phyloP scores from a whole-genome alignment of 441 rosid genomes.

The Euphorbia celastroides region DNA sequence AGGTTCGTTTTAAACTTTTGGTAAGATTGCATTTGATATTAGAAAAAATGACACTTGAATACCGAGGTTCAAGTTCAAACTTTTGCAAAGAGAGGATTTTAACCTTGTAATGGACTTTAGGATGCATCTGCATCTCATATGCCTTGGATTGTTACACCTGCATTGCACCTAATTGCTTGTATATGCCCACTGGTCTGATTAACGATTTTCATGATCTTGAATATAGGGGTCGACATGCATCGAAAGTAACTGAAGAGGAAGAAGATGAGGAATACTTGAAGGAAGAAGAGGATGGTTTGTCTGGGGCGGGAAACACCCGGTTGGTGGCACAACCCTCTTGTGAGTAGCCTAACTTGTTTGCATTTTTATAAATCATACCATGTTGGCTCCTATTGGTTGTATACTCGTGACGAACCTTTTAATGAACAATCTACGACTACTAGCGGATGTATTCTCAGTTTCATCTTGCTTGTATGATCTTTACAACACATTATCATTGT shows the following conservation, averaged over 20 bases:
- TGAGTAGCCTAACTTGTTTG: slow-evolving; percentile 30
- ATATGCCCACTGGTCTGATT: background rate
- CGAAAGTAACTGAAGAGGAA: slow-evolving; percentile 92
- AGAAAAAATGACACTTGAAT: background rate
- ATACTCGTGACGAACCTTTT: background rate
- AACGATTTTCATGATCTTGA: background rate
- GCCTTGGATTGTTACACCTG: background rate
- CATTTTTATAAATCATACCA: background rate
- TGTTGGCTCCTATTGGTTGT: background rate
- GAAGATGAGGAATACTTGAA: slow-evolving; percentile 94
- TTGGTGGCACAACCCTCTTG: slow-evolving; percentile 93
- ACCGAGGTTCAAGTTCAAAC: background rate
- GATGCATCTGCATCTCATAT: background rate
- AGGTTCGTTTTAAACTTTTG: background rate
- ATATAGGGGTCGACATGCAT: slow-evolving; percentile 89
- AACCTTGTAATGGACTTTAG: background rate
- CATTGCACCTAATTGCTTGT: slow-evolving; percentile 6
- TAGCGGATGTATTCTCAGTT: background rate
- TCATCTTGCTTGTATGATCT: background rate
- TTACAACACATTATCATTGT: background rate
- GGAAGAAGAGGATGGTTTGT: slow-evolving; percentile 86
- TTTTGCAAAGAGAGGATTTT: background rate
- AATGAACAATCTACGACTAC: background rate
- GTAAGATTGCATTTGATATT: background rate
- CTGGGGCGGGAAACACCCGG: slow-evolving; percentile 80